These are phyloP conservation scores for Exophiala spinifera DNA, from an alignment of 2,329 filamentous ascomycete genomes.

Conservation along the genomic window DNA sequence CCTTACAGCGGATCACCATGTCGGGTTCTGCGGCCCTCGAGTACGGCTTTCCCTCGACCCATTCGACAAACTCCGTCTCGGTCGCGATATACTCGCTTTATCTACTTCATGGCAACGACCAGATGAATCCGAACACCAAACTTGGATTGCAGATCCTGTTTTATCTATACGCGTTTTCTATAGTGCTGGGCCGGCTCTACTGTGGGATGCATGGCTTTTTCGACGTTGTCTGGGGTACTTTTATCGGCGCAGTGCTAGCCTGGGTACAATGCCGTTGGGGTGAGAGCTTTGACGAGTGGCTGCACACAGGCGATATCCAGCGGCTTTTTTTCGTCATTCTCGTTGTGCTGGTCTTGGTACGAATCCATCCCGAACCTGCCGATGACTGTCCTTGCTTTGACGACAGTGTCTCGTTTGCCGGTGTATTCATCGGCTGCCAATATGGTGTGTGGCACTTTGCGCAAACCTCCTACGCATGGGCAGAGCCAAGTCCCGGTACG, in stretches of 20 bases:
- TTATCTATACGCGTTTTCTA: conserved; percentile 84
- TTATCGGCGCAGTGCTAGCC: conserved; percentile 67
- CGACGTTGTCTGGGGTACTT: conserved; percentile 78
- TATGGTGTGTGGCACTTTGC: conserved; percentile 80
- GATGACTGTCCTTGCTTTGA: conserved; percentile 98
- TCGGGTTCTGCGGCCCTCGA: conserved; percentile 91
- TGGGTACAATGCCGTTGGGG: conserved; percentile 55
- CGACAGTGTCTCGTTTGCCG: conserved; percentile 89
- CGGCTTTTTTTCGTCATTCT: conserved; percentile 63
- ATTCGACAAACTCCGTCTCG: conserved; percentile 94
- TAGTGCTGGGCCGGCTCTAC: conserved; percentile 86
- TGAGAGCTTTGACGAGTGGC: conserved; percentile 64
- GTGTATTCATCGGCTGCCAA: conserved; percentile 81
- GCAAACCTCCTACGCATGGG: conserved; percentile 53
- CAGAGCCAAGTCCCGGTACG: conserved; percentile 54
- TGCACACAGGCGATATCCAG: conserved; percentile 61
- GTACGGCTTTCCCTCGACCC: conserved; percentile 95
- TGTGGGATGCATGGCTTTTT: conserved; percentile 98
- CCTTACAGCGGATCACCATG: conserved; percentile 93
- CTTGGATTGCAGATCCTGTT: conserved; percentile 64
- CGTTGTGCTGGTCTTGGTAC: conserved; percentile 70
- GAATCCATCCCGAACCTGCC: conserved; percentile 90
- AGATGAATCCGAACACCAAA: conserved; percentile 58
- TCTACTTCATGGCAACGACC: conserved; percentile 47
- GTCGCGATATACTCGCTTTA: conserved; percentile 82